Evolutionary conservation across 2,329 filamentous ascomycete genomes (phyloP).

Genomic region (Cercospora brassicicola): DNA sequence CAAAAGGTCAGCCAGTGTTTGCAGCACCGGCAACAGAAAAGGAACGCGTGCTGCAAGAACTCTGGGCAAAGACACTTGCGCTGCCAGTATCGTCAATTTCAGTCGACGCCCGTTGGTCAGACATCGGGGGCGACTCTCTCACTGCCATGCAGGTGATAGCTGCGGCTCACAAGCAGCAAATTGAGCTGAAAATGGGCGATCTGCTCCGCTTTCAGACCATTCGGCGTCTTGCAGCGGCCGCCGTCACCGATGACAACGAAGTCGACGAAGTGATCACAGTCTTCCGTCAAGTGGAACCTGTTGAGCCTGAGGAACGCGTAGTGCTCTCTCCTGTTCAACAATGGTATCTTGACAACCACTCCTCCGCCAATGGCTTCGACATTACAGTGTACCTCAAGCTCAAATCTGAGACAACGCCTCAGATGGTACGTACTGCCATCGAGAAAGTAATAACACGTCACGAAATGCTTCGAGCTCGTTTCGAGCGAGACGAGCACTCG

Average conservation of each 20-base stretch:
- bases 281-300: neutral
- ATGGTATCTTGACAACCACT: neutral
- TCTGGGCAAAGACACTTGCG: neutral
- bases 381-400: neutral
- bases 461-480: neutral
- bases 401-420: neutral
- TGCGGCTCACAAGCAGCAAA: neutral
- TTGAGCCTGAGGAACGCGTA: neutral
- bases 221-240: neutral
- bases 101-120: neutral
- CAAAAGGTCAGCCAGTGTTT: neutral
- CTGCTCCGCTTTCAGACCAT: neutral
- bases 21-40: neutral
- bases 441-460: neutral
- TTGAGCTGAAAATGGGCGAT: neutral
- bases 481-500: neutral
- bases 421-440: neutral
- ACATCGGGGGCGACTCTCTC: neutral
- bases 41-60: neutral
- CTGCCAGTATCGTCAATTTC: neutral
- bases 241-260: neutral
- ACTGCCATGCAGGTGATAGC: neutral
- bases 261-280: neutral
- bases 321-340: neutral
- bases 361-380: neutral